Conservation (phyloP, 306 rosid genomes). For the Lagenaria siceraria region DNA sequence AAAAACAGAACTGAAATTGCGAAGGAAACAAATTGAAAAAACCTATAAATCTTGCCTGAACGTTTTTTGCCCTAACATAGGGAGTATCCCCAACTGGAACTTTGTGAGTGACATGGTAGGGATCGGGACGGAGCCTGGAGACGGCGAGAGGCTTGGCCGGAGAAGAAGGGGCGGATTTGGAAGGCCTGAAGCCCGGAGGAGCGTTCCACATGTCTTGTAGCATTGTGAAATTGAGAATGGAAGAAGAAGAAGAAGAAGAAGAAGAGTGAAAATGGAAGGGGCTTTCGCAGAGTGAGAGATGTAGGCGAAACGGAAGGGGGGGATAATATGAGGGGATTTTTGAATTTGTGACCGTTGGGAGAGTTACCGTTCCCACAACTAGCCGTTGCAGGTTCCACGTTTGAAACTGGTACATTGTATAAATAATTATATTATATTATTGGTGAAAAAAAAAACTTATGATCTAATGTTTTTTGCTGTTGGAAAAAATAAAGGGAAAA, state of each 20-base stretch:
- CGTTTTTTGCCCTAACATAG: conserved; percentile 91
- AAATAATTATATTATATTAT: not conserved
- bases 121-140: conserved; percentile 61
- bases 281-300: not conserved
- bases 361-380: conserved; percentile 14
- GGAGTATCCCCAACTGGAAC: conserved; percentile 85
- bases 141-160: conserved; percentile 85
- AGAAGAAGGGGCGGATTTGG: conserved; percentile 92
- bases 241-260: not conserved
- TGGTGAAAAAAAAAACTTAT: not conserved
- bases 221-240: conserved; percentile 19
- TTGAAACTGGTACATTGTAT: not conserved
- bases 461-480: not conserved
- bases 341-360: conserved; percentile 21
- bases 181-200: conserved; percentile 87
- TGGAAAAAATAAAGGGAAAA: not conserved
- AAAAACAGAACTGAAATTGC: not conserved
- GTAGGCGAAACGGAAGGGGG: not conserved
- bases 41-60: conserved; percentile 40
- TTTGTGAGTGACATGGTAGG: conserved; percentile 72
- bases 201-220: conserved; percentile 91
- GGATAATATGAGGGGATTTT: conserved; percentile 6
- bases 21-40: not conserved
- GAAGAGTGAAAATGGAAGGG: not conserved
- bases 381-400: conserved; percentile 15